A percentile compares a stretch with the other conserved stretches of the same genome.
Conservation (phyloP, 495 filamentous ascomycete species). For the Daldinia vernicosa region DNA sequence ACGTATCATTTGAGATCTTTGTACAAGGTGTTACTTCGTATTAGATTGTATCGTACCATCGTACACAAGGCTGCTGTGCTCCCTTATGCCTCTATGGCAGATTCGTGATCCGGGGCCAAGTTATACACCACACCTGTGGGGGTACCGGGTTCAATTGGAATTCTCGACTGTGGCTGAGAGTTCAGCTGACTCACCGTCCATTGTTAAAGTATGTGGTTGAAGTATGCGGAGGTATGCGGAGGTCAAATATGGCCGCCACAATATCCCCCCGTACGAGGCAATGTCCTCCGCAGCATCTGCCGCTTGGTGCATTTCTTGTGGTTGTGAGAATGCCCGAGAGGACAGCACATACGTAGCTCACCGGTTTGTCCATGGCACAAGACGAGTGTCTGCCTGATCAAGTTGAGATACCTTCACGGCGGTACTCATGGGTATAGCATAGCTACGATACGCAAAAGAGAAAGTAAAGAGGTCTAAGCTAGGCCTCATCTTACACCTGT, state of each 20-base stretch:
- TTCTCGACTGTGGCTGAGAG: conserved; percentile 34
- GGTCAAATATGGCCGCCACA: conserved; percentile 34
- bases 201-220: conserved; percentile 23
- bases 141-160: conserved; percentile 8
- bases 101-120: conserved; percentile 14
- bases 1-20: conserved; percentile 7
- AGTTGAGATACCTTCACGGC: conserved; percentile 1
- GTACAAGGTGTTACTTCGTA: conserved; percentile 30
- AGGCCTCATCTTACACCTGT: conserved; percentile 35
- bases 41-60: conserved; percentile 14
- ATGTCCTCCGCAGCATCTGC: conserved; percentile 30
- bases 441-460: conserved; percentile 7
- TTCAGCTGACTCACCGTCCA: conserved; percentile 34
- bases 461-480: conserved; percentile 22
- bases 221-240: no score
- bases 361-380: conserved; percentile 25
- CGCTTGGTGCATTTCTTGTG: conserved; percentile 30
- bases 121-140: conserved; percentile 22
- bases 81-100: conserved; percentile 8
- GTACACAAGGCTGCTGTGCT: conserved; percentile 30
- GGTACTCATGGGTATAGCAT: conserved; percentile 10
- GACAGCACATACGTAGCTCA: conserved; percentile 34
- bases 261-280: conserved; percentile 27
- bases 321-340: conserved; percentile 28
- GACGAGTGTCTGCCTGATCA: conserved; percentile 39